These are phyloP conservation scores for Lolium perenne DNA, from an alignment of 176 grass and related monocot species.

Conservation along the genomic window DNA sequence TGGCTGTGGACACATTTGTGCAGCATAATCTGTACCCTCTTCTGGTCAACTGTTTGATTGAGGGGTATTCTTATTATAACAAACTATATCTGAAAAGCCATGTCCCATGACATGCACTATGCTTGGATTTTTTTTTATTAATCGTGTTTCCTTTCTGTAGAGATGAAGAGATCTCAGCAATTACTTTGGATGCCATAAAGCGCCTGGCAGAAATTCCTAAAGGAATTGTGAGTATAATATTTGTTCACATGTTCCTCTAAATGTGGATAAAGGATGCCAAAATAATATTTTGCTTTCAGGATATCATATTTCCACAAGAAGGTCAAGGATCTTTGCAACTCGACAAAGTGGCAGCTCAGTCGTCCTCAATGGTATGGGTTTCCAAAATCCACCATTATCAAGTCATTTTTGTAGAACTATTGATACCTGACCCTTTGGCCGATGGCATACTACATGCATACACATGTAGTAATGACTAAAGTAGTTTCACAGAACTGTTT, in stretches of 20 bases:
- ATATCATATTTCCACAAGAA: conserved; percentile 76
- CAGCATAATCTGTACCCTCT: conserved; percentile 81
- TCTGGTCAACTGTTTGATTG: conserved; percentile 77
- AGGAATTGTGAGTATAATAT: conserved; percentile 67
- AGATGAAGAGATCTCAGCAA: conserved; percentile 71
- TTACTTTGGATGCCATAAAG: conserved; percentile 61
- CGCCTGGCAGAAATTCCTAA: conserved; percentile 67
- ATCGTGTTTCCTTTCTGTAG: conserved; percentile 50
- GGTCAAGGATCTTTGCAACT: conserved; percentile 66
- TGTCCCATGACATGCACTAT: conserved; percentile 19
- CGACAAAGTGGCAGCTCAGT: conserved; percentile 63
- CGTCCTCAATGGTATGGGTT: conserved; percentile 70
- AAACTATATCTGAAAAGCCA: not conserved
- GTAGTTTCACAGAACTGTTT: conserved; percentile 2
- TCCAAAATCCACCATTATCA: not conserved
- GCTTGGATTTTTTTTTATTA: conserved; percentile 23
- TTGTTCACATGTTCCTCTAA: not conserved
- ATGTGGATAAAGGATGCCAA: not conserved
- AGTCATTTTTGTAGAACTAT: conserved; percentile 12
- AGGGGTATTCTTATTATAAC: conserved; percentile 63
- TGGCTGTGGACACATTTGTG: conserved; percentile 61
- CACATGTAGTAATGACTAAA: conserved; percentile 11
- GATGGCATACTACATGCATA: not conserved
- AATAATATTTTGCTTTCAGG: conserved; percentile 48
- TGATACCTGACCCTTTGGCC: not conserved